Evolutionary conservation across 352 stramenopile species (phyloP).

Genomic region (Pythium apleroticum): DNA sequence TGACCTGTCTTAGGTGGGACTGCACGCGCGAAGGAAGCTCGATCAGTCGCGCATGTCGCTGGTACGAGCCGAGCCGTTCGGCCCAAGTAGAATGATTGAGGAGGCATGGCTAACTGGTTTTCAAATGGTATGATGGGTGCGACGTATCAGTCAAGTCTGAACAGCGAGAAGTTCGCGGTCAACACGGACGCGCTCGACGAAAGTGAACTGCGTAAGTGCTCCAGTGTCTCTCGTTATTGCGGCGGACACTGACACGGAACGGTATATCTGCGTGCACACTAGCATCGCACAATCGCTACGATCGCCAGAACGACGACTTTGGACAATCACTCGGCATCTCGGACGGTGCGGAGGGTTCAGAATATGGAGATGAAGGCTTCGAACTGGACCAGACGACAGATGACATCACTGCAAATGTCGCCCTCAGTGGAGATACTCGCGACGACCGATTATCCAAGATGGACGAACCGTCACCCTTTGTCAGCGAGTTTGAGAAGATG

Average conservation of each 20-base stretch:
- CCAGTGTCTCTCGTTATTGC: too few relatives aligned
- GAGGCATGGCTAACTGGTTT: not conserved
- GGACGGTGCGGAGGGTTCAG: conserved; percentile 19
- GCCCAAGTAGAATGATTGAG: too few relatives aligned
- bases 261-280: conserved; percentile 9
- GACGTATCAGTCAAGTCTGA: conserved; percentile 55
- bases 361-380: conserved; percentile 66
- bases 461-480: conserved; percentile 9
- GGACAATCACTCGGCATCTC: conserved; percentile 23
- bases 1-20: conserved; percentile 38
- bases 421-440: not conserved
- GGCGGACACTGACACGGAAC: not conserved
- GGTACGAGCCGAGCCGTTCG: conserved; percentile 26
- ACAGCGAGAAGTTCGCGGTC: conserved; percentile 75
- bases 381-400: conserved; percentile 57
- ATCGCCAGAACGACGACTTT: conserved; percentile 29
- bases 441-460: not conserved
- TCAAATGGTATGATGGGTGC: not conserved
- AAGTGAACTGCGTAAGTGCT: conserved; percentile 22
- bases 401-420: not conserved
- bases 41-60: conserved; percentile 51
- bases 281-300: conserved; percentile 42
- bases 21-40: conserved; percentile 41
- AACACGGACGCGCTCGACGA: conserved; percentile 58
- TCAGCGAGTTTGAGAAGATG: conserved; percentile 43